Percentiles rank a stretch among this genome's conserved stretches.
These are phyloP conservation scores for Firmiana major DNA, from an alignment of 345 rosid genomes.

Conservation along the genomic window DNA sequence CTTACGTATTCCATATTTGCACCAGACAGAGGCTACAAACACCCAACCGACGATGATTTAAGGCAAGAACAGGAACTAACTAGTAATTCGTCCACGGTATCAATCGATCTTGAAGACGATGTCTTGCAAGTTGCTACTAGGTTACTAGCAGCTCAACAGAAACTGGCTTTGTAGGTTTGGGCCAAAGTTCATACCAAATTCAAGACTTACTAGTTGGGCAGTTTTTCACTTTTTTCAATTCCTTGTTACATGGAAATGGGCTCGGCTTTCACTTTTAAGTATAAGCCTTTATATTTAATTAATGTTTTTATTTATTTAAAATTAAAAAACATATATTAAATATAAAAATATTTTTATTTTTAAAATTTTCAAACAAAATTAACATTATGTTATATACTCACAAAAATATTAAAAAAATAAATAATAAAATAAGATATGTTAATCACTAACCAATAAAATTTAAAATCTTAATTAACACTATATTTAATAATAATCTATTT, in stretches of 20 bases:
- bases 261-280: neutral
- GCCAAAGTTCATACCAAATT: neutral
- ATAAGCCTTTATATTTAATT: too few relatives aligned
- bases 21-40: neutral
- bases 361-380: too few relatives aligned
- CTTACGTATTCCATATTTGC: slow-evolving; percentile 66
- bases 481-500: too few relatives aligned
- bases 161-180: neutral
- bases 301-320: too few relatives aligned
- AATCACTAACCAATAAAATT: too few relatives aligned
- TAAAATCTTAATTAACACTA: too few relatives aligned
- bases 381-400: too few relatives aligned
- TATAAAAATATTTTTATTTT: too few relatives aligned
- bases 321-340: too few relatives aligned
- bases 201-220: neutral
- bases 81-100: neutral
- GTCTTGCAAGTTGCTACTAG: neutral
- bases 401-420: too few relatives aligned
- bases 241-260: neutral
- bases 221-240: neutral
- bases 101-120: too few relatives aligned
- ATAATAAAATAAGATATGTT: too few relatives aligned
- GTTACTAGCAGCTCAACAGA: neutral
- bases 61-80: neutral
- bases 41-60: neutral